These are phyloP conservation scores for Arachnomyces sp. DNA, from an alignment of 2,329 filamentous ascomycete species.

Conservation along the genomic window DNA sequence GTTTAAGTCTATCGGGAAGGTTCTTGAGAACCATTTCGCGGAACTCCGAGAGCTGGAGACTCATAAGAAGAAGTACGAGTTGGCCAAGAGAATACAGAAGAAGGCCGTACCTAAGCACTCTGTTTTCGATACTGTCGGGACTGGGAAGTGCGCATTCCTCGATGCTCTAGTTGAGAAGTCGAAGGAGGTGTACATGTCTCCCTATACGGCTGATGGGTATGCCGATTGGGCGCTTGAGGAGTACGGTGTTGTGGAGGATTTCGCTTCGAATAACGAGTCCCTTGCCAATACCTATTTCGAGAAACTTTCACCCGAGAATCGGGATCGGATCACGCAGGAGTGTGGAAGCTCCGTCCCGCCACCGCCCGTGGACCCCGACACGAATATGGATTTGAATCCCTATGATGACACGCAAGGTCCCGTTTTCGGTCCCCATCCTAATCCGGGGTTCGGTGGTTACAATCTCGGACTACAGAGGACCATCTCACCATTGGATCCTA, in stretches of 20 bases:
- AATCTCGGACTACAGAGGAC: slow-evolving; percentile 32
- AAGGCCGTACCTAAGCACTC: too few relatives aligned
- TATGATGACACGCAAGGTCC: not conserved
- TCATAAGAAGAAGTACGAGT: slow-evolving; percentile 3
- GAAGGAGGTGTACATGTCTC: slow-evolving; percentile 34
- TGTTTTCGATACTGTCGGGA: too few relatives aligned
- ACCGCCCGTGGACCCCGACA: slow-evolving; percentile 24
- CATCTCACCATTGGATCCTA: slow-evolving; percentile 36
- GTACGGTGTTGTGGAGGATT: slow-evolving; percentile 27
- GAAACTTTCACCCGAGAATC: slow-evolving; percentile 29
- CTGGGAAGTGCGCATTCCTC: slow-evolving; percentile 32
- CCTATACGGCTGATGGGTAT: slow-evolving; percentile 36
- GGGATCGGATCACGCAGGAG: slow-evolving; percentile 36
- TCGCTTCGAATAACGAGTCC: slow-evolving; percentile 29
- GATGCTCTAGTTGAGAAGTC: slow-evolving; percentile 31
- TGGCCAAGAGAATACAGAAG: too few relatives aligned
- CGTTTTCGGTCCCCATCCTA: not conserved
- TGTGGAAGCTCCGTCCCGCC: slow-evolving; percentile 33
- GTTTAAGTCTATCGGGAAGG: too few relatives aligned
- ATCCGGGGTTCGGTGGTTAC: slow-evolving; percentile 6
- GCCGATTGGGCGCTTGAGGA: slow-evolving; percentile 34
- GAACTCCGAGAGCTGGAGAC: slow-evolving; percentile 1
- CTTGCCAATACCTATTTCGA: slow-evolving; percentile 35
- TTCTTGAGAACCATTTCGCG: too few relatives aligned
- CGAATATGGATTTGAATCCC: slow-evolving; percentile 4